Percentiles rank a stretch among this genome's conserved stretches.
Conservation (phyloP, 2,329 filamentous ascomycete genomes). For the Dothistroma pini region DNA sequence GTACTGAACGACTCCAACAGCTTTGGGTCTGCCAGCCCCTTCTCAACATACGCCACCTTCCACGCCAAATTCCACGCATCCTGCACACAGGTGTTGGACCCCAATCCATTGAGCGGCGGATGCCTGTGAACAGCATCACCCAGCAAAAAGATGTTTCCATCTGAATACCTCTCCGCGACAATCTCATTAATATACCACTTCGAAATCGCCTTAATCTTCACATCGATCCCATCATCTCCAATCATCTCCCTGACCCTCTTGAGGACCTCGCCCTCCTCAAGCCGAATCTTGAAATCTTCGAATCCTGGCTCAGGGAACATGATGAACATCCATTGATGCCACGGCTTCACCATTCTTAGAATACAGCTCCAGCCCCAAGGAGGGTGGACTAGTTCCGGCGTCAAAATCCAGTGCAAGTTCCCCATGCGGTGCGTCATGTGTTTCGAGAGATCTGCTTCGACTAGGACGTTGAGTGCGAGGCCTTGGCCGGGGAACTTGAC, state of each 20-base stretch:
- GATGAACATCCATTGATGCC: conserved; percentile 55
- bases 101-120: conserved; percentile 55
- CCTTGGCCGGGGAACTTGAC: conserved; percentile 44
- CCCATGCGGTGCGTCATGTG: conserved; percentile 50
- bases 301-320: conserved; percentile 46
- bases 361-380: conserved; percentile 51
- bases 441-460: conserved; percentile 50
- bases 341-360: conserved; percentile 60
- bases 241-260: conserved; percentile 49
- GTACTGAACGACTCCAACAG: conserved; percentile 31
- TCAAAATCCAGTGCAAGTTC: conserved; percentile 60
- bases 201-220: conserved; percentile 52
- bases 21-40: conserved; percentile 18
- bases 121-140: conserved; percentile 57
- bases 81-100: conserved; percentile 40
- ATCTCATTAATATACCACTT: conserved; percentile 62
- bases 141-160: conserved; percentile 53
- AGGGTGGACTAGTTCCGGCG: conserved; percentile 49
- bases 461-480: conserved; percentile 49
- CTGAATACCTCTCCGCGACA: conserved; percentile 53
- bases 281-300: conserved; percentile 37
- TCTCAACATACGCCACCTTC: conserved; percentile 23
- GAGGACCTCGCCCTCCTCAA: conserved; percentile 47
- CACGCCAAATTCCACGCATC: conserved; percentile 20
- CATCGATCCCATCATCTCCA: conserved; percentile 51